A percentile compares a stretch with the other conserved stretches of the same genome.
Evolutionary conservation across 768 basidiomycete genomes (phyloP).

Genomic region (Lanmaoa rubissima): DNA sequence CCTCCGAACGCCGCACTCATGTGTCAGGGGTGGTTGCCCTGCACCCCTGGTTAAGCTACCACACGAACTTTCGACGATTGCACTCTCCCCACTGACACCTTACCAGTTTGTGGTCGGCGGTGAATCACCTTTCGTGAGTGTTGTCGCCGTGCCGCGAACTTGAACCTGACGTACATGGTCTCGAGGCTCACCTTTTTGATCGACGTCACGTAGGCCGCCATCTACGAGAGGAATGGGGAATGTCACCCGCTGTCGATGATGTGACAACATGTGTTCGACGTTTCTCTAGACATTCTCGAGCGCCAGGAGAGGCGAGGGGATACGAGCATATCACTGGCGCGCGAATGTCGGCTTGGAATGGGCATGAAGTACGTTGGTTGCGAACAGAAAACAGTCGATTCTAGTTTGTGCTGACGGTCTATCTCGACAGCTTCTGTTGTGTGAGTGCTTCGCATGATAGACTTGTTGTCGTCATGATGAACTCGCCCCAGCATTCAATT

Average conservation of each 20-base stretch:
- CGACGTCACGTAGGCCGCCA: conserved; percentile 66
- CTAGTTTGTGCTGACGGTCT: conserved; percentile 11
- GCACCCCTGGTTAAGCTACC: conserved; percentile 65
- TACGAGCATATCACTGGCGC: conserved; percentile 73
- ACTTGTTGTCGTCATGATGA: conserved; percentile 1
- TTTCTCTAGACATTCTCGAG: conserved; percentile 55
- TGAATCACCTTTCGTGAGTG: conserved; percentile 68
- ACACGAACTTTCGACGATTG: conserved; percentile 67
- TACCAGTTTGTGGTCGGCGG: conserved; percentile 87
- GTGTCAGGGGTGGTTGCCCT: conserved; percentile 57
- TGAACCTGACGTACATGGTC: not conserved
- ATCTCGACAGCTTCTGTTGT: conserved; percentile 54
- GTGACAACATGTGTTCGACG: conserved; percentile 79
- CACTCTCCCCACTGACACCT: conserved; percentile 75
- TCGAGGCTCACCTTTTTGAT: conserved; percentile 58
- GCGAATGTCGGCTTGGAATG: conserved; percentile 67
- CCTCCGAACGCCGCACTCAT: conserved; percentile 66
- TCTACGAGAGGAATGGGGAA: conserved; percentile 70
- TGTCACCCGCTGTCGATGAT: conserved; percentile 44
- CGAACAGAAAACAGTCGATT: not conserved
- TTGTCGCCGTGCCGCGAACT: not conserved
- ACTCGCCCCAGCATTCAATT: conserved; percentile 58
- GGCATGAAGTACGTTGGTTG: conserved; percentile 59
- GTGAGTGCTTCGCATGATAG: conserved; percentile 38
- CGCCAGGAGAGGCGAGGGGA: conserved; percentile 35